Evolutionary conservation across 495 filamentous ascomycete species (phyloP), one percentile per base, ranked within the genome.

Genomic region (Hyaloscypha bicolor): DNA sequence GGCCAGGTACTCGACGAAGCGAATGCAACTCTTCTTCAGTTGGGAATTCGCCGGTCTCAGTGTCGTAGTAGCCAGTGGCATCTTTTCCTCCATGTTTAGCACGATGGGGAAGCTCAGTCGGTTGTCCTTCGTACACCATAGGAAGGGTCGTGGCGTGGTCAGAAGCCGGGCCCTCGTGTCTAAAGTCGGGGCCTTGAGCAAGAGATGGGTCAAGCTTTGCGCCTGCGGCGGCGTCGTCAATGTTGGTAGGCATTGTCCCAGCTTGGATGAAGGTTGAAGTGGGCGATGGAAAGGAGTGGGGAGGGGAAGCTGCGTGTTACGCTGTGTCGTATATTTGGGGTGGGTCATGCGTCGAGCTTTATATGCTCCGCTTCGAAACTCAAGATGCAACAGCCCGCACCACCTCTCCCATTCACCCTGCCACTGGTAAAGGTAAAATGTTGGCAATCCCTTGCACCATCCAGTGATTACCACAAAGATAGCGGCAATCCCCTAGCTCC

Each of bases 1-100:
- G 80, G 52, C 85, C 90, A 16, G 90, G 79, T 1, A 93, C 82
- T 48, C 91, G 86, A 30, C 83, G 86, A 9, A 93, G 81, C 0
- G 84, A 86, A 0, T 64, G 52, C 55, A 89, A 72, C 60, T 93
- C 87, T 42, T 88, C 85, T 2, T 83, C 81, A 0, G 86, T 92
- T 0, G 87, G 90, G 25, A 21, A 66, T 60, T 64, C 69, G 42
- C 62, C 69, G 9, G 25, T 11, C 12, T 53, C 30, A 2, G 67
- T 57, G 5, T 68, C 65, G 37, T 71, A 42, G 48, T 61, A 21
- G 25, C 16, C 16, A 19, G 35, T 37, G 35, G 8, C 35, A 37
- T 37, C 35, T 25, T 25, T 25, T 6, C 35, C 8, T 37, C 35
- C 35, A 37, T 37, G 25, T 37, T 1, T 37, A 37, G 42, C 2